Percentiles rank a stretch among this genome's conserved stretches.
phyloP scores from a whole-genome alignment of 257 asterid genomes.

The Salvia rosmarinus region DNA sequence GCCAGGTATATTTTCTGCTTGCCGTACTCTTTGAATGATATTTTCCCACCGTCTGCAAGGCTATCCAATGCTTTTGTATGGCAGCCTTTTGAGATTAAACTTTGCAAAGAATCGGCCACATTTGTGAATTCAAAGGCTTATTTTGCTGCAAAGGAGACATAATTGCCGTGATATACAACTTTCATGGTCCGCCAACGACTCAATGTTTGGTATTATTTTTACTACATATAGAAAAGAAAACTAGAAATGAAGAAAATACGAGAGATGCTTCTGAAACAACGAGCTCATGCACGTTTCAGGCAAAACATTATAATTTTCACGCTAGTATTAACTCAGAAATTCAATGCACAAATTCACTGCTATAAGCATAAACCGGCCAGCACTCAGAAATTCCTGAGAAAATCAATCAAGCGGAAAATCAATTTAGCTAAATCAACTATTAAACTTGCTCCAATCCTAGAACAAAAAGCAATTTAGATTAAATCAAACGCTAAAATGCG shows the following conservation, averaged over 20 bases:
- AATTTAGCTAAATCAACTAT: background rate
- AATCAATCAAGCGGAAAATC: conserved; percentile 13
- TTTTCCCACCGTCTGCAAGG: conserved; percentile 49
- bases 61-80: conserved; percentile 47
- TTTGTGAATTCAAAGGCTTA: conserved; percentile 50
- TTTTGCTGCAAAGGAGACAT: conserved; percentile 42
- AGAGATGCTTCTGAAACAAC: background rate
- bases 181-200: background rate
- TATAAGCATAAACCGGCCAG: background rate
- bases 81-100: conserved; percentile 54
- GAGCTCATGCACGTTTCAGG: background rate
- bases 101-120: conserved; percentile 51
- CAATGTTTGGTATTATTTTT: background rate
- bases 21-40: conserved; percentile 77
- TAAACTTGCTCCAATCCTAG: conserved; percentile 1
- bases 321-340: background rate
- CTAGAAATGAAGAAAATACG: background rate
- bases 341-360: background rate
- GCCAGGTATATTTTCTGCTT: conserved; percentile 96
- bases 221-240: background rate
- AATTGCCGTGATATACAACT: conserved; percentile 13
- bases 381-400: background rate
- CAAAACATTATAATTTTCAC: too few relatives aligned
- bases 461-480: conserved; percentile 8
- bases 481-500: background rate